These are phyloP conservation scores for Laguncularia racemosa DNA, from an alignment of 345 rosid genomes.

Conservation along the genomic window DNA sequence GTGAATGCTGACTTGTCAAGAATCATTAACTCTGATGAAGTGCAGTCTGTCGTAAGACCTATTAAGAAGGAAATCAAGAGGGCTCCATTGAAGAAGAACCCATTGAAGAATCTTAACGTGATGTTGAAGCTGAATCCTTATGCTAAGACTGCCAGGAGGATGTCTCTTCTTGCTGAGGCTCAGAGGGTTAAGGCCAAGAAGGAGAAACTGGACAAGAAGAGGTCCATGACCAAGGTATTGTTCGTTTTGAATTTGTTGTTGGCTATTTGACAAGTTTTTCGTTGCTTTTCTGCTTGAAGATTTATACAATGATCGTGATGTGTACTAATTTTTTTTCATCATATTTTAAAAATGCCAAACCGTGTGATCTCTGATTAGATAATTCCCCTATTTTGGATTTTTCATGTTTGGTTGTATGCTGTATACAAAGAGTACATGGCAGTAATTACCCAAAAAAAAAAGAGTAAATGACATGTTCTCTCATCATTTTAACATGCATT, in stretches of 20 bases:
- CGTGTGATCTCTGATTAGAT: too few relatives aligned
- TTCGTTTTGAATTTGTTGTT: not conserved
- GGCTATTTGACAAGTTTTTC: not conserved
- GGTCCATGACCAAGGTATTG: constrained; percentile 13
- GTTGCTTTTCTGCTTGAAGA: too few relatives aligned
- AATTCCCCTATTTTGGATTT: too few relatives aligned
- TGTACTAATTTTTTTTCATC: too few relatives aligned
- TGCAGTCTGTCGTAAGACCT: constrained; percentile 30
- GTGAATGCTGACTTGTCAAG: constrained; percentile 16
- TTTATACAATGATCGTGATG: too few relatives aligned
- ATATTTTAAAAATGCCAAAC: too few relatives aligned
- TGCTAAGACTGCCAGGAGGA: constrained; percentile 19
- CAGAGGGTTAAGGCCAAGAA: constrained; percentile 17
- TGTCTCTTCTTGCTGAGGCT: constrained; percentile 15
- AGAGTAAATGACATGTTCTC: too few relatives aligned
- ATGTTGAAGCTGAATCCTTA: constrained; percentile 17
- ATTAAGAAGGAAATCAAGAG: constrained; percentile 15
- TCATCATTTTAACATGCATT: too few relatives aligned
- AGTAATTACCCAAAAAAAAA: too few relatives aligned
- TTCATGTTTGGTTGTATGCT: too few relatives aligned
- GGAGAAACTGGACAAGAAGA: constrained; percentile 19
- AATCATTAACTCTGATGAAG: constrained; percentile 42
- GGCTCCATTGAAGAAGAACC: constrained; percentile 16
- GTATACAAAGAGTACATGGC: too few relatives aligned
- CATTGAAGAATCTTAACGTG: constrained; percentile 14